A percentile compares a stretch with the other conserved stretches of the same genome.
These are phyloP conservation scores for Beauveria rudraprayagi DNA, from an alignment of 2,329 filamentous ascomycete genomes.

Conservation along the genomic window DNA sequence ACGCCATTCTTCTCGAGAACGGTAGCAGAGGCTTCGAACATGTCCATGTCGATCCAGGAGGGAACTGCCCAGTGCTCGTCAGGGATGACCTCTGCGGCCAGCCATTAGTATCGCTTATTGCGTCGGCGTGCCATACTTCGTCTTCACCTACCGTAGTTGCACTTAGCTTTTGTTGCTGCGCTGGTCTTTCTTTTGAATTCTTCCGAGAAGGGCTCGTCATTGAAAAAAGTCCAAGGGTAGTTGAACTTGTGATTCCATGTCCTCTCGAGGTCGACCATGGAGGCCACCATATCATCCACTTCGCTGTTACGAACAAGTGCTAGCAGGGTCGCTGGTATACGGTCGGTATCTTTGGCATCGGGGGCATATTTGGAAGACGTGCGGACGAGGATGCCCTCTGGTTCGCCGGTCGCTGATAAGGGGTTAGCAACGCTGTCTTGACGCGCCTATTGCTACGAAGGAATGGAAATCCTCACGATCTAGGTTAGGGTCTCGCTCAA, in stretches of 20 bases:
- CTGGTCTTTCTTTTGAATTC: constrained; percentile 83
- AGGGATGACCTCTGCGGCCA: constrained; percentile 67
- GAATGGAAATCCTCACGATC: constrained; percentile 56
- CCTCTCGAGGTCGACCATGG: constrained; percentile 84
- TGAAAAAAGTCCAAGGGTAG: constrained; percentile 99
- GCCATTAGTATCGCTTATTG: constrained; percentile 11
- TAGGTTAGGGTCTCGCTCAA: constrained; percentile 74
- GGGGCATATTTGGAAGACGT: constrained; percentile 70
- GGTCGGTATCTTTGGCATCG: constrained; percentile 64
- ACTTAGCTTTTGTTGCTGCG: constrained; percentile 80
- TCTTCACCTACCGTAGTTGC: constrained; percentile 60
- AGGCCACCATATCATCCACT: constrained; percentile 71
- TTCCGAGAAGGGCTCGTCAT: constrained; percentile 85
- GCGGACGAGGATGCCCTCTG: constrained; percentile 66
- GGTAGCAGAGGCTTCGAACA: constrained; percentile 77
- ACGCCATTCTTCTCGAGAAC: constrained; percentile 77
- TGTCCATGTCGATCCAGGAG: constrained; percentile 81
- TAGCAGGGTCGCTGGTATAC: constrained; percentile 89
- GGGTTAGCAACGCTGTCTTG: constrained; percentile 13
- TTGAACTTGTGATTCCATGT: constrained; percentile 99
- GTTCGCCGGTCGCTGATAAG: constrained; percentile 69
- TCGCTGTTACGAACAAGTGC: constrained; percentile 91
- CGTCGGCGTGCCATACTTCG: not conserved
- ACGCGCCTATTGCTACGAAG: not conserved
- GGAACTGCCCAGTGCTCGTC: constrained; percentile 90